These are phyloP conservation scores for Aspergillus fumigatus DNA, from an alignment of 2,329 filamentous ascomycete genomes.

Conservation along the genomic window DNA sequence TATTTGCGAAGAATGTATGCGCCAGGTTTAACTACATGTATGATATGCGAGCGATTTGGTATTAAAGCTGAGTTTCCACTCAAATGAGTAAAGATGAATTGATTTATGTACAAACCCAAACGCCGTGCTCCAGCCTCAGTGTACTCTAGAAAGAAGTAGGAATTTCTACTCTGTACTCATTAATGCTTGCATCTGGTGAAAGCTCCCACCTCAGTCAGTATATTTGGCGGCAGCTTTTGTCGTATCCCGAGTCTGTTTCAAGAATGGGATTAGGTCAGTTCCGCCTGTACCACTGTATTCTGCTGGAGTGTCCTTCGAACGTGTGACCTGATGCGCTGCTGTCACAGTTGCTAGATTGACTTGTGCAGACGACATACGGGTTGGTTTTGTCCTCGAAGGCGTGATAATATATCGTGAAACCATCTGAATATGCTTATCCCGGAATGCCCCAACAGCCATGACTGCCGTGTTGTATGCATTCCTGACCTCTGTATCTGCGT, in stretches of 20 bases:
- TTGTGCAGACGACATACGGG: slow-evolving; percentile 13
- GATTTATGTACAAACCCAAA: neutral
- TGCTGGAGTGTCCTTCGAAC: slow-evolving; percentile 25
- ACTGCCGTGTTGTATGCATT: slow-evolving; percentile 40
- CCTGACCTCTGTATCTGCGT: neutral
- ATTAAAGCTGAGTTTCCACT: neutral
- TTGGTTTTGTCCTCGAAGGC: slow-evolving; percentile 28
- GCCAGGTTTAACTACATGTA: neutral
- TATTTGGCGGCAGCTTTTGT: slow-evolving; percentile 41
- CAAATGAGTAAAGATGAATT: neutral
- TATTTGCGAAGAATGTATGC: neutral
- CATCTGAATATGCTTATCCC: slow-evolving; percentile 45
- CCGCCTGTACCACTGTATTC: slow-evolving; percentile 49
- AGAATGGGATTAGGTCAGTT: slow-evolving; percentile 50
- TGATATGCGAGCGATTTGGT: neutral
- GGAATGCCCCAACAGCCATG: slow-evolving; percentile 37
- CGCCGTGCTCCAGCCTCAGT: neutral
- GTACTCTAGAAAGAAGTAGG: neutral
- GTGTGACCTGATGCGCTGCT: slow-evolving; percentile 34
- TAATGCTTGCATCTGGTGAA: neutral
- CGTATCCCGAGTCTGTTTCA: slow-evolving; percentile 50
- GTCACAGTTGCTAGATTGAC: slow-evolving; percentile 43
- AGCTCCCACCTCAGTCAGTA: slow-evolving; percentile 8
- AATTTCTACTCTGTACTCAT: neutral
- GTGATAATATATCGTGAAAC: slow-evolving; percentile 48